A percentile compares a stretch with the other conserved stretches of the same genome.
Evolutionary conservation across 805 yeast species (phyloP).

Genomic region (Kluyveromyces lactis): DNA sequence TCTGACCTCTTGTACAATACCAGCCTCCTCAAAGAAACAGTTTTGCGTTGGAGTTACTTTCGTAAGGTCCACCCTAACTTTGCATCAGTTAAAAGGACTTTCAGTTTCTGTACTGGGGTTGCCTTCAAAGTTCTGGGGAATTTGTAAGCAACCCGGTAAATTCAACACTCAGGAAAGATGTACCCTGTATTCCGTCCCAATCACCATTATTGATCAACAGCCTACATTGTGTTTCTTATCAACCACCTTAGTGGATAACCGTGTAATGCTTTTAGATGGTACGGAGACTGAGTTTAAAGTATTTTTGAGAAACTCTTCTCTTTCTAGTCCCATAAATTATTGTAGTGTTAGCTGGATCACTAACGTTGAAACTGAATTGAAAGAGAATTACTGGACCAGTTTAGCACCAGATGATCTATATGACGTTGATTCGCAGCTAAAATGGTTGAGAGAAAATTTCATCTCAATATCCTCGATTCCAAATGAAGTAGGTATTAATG

Average conservation of each 20-base stretch:
- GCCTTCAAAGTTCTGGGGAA: constrained; percentile 11
- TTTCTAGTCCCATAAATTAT: constrained; percentile 19
- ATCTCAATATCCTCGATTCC: constrained; percentile 16
- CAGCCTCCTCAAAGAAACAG: constrained; percentile 30
- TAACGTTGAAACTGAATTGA: constrained; percentile 18
- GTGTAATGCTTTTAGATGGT: constrained; percentile 25
- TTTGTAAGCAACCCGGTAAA: constrained; percentile 6
- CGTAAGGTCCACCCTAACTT: constrained; percentile 11
- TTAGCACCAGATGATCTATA: constrained; percentile 21
- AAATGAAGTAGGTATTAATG: constrained; percentile 16
- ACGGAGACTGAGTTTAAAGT: constrained; percentile 16
- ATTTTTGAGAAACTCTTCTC: constrained; percentile 21
- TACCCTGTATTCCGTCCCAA: neutral
- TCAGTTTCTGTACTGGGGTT: constrained; percentile 19
- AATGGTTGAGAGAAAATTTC: constrained; percentile 17
- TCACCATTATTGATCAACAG: neutral
- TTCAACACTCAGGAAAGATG: neutral
- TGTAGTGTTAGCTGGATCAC: constrained; percentile 16
- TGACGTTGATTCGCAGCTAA: constrained; percentile 19
- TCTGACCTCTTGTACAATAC: constrained; percentile 23
- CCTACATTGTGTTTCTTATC: neutral
- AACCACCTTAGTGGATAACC: neutral
- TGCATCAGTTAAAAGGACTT: constrained; percentile 11
- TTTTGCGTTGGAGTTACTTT: constrained; percentile 27
- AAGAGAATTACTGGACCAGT: constrained; percentile 24